phyloP scores from a whole-genome alignment of 2,329 filamentous ascomycete species.

The Gremmenia infestans region DNA sequence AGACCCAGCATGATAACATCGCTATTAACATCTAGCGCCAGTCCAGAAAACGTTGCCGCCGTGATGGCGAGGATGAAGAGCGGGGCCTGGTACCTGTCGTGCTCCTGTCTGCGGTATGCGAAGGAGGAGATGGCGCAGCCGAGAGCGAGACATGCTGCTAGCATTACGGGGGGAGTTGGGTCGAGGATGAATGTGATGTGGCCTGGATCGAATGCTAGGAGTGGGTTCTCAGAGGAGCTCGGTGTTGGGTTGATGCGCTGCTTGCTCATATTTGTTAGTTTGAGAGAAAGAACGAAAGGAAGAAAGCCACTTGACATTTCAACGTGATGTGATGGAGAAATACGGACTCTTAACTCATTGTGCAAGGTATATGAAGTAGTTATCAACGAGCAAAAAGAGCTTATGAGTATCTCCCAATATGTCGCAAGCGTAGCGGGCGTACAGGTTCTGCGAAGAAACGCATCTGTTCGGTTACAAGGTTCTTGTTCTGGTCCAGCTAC shows the following conservation, averaged over 20 bases:
- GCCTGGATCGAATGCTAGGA: constrained; percentile 10
- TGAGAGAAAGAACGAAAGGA: not conserved
- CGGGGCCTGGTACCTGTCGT: constrained; percentile 30
- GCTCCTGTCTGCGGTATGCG: constrained; percentile 30
- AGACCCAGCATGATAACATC: constrained; percentile 34
- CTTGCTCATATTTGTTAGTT: constrained; percentile 2
- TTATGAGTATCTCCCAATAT: constrained; percentile 21
- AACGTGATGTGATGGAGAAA: not conserved
- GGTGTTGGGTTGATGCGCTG: not conserved
- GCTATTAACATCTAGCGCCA: constrained; percentile 21
- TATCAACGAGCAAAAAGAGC: constrained; percentile 16
- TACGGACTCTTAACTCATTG: constrained; percentile 20
- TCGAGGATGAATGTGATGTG: constrained; percentile 23
- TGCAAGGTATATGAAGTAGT: constrained; percentile 27
- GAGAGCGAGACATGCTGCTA: constrained; percentile 33
- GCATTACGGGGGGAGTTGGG: constrained; percentile 32
- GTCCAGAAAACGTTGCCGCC: constrained; percentile 24
- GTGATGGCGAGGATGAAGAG: constrained; percentile 29
- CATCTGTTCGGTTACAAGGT: not conserved
- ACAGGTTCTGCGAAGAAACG: constrained; percentile 1
- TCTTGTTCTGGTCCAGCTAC: not conserved
- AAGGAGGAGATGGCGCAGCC: constrained; percentile 36
- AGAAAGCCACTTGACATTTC: not conserved
- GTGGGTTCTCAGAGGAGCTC: not conserved
- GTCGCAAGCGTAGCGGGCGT: constrained; percentile 13